A percentile compares a stretch with the other conserved stretches of the same genome.
phyloP scores from a whole-genome alignment of 169 alveolate species.

The Cryptosporidium ubiquitum region DNA sequence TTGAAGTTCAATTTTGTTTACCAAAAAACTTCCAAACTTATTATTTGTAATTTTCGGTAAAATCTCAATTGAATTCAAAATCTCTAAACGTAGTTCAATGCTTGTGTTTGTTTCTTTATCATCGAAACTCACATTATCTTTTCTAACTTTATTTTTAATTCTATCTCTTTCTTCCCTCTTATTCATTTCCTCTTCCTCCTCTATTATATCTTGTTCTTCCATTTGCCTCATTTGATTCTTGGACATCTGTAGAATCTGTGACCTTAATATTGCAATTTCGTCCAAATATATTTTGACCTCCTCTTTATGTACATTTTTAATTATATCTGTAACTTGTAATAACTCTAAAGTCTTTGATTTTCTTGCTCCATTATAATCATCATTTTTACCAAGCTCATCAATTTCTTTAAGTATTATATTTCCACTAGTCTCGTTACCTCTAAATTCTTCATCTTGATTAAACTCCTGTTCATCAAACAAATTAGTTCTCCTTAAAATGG shows the following conservation, averaged over 20 bases:
- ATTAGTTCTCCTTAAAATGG: constrained; percentile 58
- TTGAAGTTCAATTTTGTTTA: neutral
- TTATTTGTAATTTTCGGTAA: neutral
- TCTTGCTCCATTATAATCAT: neutral
- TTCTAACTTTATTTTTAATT: neutral
- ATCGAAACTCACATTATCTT: neutral
- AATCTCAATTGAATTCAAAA: neutral
- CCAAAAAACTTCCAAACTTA: neutral
- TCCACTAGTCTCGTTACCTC: neutral
- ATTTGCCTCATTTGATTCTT: neutral
- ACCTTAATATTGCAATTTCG: constrained; percentile 50
- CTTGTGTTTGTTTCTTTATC: neutral
- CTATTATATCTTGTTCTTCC: neutral
- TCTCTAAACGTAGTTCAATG: neutral
- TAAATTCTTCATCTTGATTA: neutral
- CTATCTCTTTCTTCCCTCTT: neutral
- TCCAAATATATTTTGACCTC: constrained; percentile 60
- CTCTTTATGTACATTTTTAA: constrained; percentile 60
- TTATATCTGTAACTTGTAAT: constrained; percentile 54
- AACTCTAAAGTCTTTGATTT: constrained; percentile 25
- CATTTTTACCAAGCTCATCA: neutral
- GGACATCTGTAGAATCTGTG: constrained; percentile 43
- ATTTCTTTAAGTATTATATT: neutral
- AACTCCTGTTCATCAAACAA: constrained; percentile 31
- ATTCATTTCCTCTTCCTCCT: neutral